Evolutionary conservation across 495 filamentous ascomycete genomes (phyloP), one percentile per base, ranked within the genome.

Genomic region (Talaromyces ruber): DNA sequence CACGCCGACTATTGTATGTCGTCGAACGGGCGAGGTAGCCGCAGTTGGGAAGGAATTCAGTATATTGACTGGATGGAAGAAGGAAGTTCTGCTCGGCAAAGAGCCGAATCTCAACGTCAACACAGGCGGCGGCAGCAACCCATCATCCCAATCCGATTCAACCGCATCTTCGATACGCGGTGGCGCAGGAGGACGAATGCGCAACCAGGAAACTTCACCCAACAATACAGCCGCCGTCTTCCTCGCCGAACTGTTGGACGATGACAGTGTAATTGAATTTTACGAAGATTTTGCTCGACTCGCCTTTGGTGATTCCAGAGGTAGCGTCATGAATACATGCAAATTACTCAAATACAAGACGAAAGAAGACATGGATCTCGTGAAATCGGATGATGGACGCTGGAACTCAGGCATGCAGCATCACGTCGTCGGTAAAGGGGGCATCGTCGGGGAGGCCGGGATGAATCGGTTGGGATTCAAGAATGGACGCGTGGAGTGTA

Each of bases 251-350:
- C 78, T 98, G 24, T 81, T 98, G 59, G 94, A 98, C 67, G 92
- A 97, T 63, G 90, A 96, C 62, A 92, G 88, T 65, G 92, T 94
- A 6, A 86, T 96, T 22, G 85, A 93, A 67, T 98, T 97, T 75
- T 97, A 96, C 75, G 93, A 98, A 63, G 93, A 98, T 70, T 98
- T 96, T 75, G 87, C 93, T 7, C 85, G 88, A 60, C 75, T 97
- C 5, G 93, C 94, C 4, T 98, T 96, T 73, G 90, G 86, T 8
- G 91, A 97, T 68, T 91, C 90, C 24, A 81, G 90, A 8, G 91
- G 92, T 6, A 88, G 84, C 62, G 89, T 93, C 58, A 91, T 85
- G 69, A 90, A 86, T 56, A 88, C 85, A 37, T 94, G 93, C 71
- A 91, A 91, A 59, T 80, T 98, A 29, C 80, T 98, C 34, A 96